Conservation (phyloP, 352 stramenopile species). For the Globisporangium perplexum region DNA sequence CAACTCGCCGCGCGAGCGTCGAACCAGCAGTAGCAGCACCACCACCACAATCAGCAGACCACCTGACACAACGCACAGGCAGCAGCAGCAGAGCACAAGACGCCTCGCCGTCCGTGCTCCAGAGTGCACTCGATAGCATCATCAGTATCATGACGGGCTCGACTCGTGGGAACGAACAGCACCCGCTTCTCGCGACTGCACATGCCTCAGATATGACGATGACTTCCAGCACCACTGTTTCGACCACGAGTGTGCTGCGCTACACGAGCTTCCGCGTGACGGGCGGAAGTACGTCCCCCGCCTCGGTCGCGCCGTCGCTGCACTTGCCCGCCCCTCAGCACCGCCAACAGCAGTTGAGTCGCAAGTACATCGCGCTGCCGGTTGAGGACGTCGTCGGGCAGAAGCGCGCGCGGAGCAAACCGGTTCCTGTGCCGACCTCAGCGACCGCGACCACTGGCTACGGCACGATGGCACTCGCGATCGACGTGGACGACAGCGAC, state of each 20-base stretch:
- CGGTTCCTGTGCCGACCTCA: neutral
- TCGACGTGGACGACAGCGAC: constrained; percentile 2
- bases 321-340: constrained; percentile 1
- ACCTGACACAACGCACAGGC: no score
- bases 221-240: neutral
- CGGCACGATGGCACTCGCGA: constrained; percentile 28
- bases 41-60: no score
- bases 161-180: constrained; percentile 2
- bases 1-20: no score
- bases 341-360: constrained; percentile 4
- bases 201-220: neutral
- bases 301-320: constrained; percentile 2
- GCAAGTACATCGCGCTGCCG: constrained; percentile 27
- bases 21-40: no score
- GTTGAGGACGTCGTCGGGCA: constrained; percentile 22
- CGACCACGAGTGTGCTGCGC: neutral
- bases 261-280: constrained; percentile 8
- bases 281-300: neutral
- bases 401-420: constrained; percentile 10
- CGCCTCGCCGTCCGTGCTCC: no score
- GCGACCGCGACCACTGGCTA: constrained; percentile 27
- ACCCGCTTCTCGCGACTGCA: constrained; percentile 3
- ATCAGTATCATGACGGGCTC: constrained; percentile 8
- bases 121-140: no score
- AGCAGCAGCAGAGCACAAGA: no score